Evolutionary conservation across 208 protist species (phyloP), one percentile per base, ranked within the genome.

Genomic region (Phytomonas sp.): DNA sequence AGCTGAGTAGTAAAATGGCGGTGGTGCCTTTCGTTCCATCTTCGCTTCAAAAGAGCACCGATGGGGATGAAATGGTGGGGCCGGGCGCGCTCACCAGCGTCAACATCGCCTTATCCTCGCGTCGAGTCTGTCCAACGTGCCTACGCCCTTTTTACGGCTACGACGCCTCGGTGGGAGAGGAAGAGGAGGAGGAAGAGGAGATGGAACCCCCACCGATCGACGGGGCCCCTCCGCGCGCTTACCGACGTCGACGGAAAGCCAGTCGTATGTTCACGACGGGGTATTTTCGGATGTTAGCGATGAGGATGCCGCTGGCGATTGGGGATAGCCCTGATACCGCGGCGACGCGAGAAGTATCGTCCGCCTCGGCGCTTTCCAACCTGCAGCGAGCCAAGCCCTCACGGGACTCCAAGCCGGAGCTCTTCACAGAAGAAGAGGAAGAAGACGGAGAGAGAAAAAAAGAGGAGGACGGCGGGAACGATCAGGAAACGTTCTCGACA

Each of bases 391-490:
- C n/a, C n/a, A 51, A 51, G 40, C 40, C 9, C 9, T 51, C 40
- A 15, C 40, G 40, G 40, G 3, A 15, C 9, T 4, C 40, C 7
- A 51, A 51, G 1, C 13, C 40, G 20, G 40, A 51, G 32, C 4
- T 8, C 30, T 23, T n/a, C 23, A 29, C 28, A 11, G 36, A 51
- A 13, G 34, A 36, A 68, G 17, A 51, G 56, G 0, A 51, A 56
- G 34, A 30, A 62, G 28, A 15, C 4, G 71, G 31, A 31, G 59
- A 62, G 6, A 51, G 32, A 28, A 33, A 60, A 13, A 64, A 15
- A 64, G 40, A 4, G 61, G 70, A 33, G 46, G 63, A 72, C 8
- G 46, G 46, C 23, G 69, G 4, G 13, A 68, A 71, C 60, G 67
- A 68, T 26, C 62, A 63, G 23, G 72, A 62, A 20, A 65, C 67